A percentile compares a stretch with the other conserved stretches of the same genome.
phyloP scores from a whole-genome alignment of 306 rosid genomes.

The Ziziphus jujuba region DNA sequence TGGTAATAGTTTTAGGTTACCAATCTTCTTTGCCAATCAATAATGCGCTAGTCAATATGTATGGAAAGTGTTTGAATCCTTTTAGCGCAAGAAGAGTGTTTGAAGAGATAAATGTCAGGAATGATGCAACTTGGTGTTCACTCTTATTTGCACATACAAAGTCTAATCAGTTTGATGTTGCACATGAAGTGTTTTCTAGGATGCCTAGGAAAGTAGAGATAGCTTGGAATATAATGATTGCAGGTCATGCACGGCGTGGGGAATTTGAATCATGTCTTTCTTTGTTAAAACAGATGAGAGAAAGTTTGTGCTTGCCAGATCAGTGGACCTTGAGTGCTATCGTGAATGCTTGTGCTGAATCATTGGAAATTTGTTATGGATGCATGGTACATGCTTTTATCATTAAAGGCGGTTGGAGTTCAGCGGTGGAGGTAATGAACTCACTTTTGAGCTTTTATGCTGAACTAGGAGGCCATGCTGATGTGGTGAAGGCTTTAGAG shows the following conservation, averaged over 20 bases:
- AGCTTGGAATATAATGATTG: conserved; percentile 78
- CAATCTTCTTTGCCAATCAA: conserved; percentile 48
- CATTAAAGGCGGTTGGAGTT: conserved; percentile 69
- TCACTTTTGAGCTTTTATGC: conserved; percentile 70
- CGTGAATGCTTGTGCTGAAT: conserved; percentile 58
- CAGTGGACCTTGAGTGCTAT: conserved; percentile 78
- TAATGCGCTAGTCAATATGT: conserved; percentile 71
- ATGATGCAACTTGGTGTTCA: conserved; percentile 75
- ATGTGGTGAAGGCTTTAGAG: conserved; percentile 48
- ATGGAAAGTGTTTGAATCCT: conserved; percentile 66
- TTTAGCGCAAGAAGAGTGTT: conserved; percentile 57
- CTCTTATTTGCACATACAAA: conserved; percentile 63
- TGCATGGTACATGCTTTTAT: conserved; percentile 57
- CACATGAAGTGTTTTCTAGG: conserved; percentile 40
- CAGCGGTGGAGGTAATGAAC: conserved; percentile 60
- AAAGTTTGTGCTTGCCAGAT: conserved; percentile 49
- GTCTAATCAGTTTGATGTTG: conserved; percentile 40
- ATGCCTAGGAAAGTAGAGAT: conserved; percentile 65
- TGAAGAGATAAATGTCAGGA: conserved; percentile 50
- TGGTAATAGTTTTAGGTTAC: conserved; percentile 51
- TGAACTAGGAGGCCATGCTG: conserved; percentile 47
- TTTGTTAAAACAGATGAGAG: conserved; percentile 61
- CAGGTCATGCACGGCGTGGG: conserved; percentile 50
- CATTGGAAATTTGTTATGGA: conserved; percentile 44
- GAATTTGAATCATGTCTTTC: conserved; percentile 49